Evolutionary conservation across 2,329 filamentous ascomycete species (phyloP).

Genomic region (Botryosphaeria dothidea): DNA sequence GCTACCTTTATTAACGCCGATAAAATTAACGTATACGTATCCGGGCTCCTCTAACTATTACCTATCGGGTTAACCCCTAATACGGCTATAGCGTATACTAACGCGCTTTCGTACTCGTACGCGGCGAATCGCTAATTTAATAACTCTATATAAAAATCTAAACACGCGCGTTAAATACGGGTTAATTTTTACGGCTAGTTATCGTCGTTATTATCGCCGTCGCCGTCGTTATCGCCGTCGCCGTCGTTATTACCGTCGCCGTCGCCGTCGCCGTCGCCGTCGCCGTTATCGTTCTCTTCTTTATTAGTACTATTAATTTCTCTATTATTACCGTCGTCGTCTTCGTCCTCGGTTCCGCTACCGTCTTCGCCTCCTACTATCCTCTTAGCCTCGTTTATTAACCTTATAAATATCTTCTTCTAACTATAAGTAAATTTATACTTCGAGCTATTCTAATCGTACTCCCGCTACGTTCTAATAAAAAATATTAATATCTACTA

Average conservation of each 20-base stretch:
- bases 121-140: neutral
- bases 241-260: no score
- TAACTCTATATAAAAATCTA: slow-evolving; percentile 22
- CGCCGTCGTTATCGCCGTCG: no score
- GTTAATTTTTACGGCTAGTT: slow-evolving; percentile 22
- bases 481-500: slow-evolving; percentile 28
- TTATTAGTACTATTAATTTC: neutral
- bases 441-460: slow-evolving; percentile 22
- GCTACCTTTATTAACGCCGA: slow-evolving; percentile 26
- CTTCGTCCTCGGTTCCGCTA: no score
- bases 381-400: slow-evolving; percentile 8
- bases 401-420: slow-evolving; percentile 21
- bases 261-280: no score
- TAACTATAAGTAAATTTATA: slow-evolving; percentile 24
- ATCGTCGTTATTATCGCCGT: no score
- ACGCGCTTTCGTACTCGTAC: slow-evolving; percentile 25
- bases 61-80: slow-evolving; percentile 24
- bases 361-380: neutral
- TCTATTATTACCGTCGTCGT: slow-evolving; percentile 8
- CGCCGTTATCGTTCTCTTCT: no score
- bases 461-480: slow-evolving; percentile 14
- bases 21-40: slow-evolving; percentile 25
- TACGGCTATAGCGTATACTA: slow-evolving; percentile 25
- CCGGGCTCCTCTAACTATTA: slow-evolving; percentile 22
- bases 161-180: slow-evolving; percentile 3